phyloP scores from a whole-genome alignment of 1,284 basidiomycete genomes.

The Rhodotorula sp. region DNA sequence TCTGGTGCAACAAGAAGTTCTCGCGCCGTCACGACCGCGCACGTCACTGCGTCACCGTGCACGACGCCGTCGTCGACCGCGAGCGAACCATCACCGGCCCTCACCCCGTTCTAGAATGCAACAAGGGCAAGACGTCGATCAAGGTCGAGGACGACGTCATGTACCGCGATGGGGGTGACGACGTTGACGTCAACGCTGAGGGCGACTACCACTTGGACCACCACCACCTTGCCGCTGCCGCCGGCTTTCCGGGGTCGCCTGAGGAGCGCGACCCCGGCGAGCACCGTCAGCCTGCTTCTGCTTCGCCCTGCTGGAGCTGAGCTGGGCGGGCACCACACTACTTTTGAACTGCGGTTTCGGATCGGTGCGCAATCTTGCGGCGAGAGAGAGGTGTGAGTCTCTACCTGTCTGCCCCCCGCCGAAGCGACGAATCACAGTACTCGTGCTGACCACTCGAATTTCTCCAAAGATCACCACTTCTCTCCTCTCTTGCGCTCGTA shows the following conservation, averaged over 20 bases:
- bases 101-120: not conserved
- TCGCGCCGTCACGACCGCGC: slow-evolving; percentile 44
- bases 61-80: slow-evolving; percentile 32
- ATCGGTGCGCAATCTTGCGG: too few species aligned
- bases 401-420: not conserved
- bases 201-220: not conserved
- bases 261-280: slow-evolving; percentile 9
- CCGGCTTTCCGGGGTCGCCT: not conserved
- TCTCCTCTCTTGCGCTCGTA: not conserved
- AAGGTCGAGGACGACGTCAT: not conserved
- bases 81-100: slow-evolving; percentile 19
- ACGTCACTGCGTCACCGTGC: slow-evolving; percentile 42
- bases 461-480: not conserved
- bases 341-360: not conserved
- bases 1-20: slow-evolving; percentile 43
- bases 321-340: too few species aligned
- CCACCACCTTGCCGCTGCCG: not conserved
- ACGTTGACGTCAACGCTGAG: not conserved
- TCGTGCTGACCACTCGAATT: too few species aligned
- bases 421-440: too few species aligned
- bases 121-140: slow-evolving; percentile 6
- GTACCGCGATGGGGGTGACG: not conserved
- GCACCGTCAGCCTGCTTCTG: too few species aligned
- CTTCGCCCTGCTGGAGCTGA: not conserved
- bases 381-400: not conserved